These are phyloP conservation scores for Pseudogymnoascus sp. DNA, from an alignment of 2,329 filamentous ascomycete genomes.

Conservation along the genomic window DNA sequence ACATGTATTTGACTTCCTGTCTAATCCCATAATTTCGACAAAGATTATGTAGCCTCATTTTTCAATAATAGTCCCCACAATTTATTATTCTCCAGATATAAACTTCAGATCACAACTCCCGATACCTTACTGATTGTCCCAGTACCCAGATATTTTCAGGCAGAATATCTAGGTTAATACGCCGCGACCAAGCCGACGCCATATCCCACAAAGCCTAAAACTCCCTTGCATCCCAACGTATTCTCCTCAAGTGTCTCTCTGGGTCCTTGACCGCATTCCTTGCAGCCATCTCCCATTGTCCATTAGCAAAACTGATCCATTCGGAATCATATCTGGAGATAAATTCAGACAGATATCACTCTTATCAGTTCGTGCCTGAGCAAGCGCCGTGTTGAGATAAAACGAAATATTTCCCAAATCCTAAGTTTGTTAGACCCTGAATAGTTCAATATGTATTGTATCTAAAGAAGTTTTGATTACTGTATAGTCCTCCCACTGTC, in stretches of 20 bases:
- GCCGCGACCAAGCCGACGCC: not conserved
- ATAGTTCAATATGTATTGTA: not conserved
- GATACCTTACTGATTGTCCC: too few species aligned
- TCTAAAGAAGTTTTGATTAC: too few species aligned
- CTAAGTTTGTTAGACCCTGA: not conserved
- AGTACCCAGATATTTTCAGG: too few species aligned
- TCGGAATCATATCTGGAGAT: conserved; percentile 22
- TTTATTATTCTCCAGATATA: too few species aligned
- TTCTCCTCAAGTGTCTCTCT: conserved; percentile 30
- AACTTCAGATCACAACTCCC: too few species aligned
- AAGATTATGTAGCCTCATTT: too few species aligned
- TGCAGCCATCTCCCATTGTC: conserved; percentile 34
- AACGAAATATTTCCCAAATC: not conserved
- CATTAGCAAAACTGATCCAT: conserved; percentile 30
- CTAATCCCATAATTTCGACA: too few species aligned
- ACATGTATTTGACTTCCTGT: too few species aligned
- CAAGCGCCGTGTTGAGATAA: conserved; percentile 25
- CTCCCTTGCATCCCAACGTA: conserved; percentile 30
- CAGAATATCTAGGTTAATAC: too few species aligned
- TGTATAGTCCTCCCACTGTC: not conserved
- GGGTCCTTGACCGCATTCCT: conserved; percentile 31
- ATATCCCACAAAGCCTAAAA: conserved; percentile 15
- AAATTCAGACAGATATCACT: conserved; percentile 22
- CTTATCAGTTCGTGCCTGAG: conserved; percentile 12
- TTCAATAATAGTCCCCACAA: too few species aligned